These are phyloP conservation scores for Polyplosphaeria fusca DNA, from an alignment of 495 filamentous ascomycete species.

Conservation along the genomic window DNA sequence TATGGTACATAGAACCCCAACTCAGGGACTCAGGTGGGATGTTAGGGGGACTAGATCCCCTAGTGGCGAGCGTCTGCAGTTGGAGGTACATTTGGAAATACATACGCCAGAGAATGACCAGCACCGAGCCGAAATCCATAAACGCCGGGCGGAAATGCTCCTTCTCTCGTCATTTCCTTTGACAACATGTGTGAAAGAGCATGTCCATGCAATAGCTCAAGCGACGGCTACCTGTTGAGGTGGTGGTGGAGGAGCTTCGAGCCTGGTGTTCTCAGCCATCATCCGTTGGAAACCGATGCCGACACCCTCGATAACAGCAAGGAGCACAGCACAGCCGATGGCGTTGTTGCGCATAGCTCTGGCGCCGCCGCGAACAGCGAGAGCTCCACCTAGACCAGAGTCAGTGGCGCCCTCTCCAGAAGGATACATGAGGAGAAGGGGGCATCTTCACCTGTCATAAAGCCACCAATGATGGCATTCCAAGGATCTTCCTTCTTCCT, in stretches of 20 bases:
- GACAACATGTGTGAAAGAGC: too few relatives aligned
- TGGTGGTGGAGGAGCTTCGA: conserved; percentile 55
- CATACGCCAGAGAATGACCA: too few relatives aligned
- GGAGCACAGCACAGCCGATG: conserved; percentile 88
- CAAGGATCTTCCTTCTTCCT: conserved; percentile 95
- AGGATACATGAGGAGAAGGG: neutral
- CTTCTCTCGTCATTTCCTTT: too few relatives aligned
- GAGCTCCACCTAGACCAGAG: conserved; percentile 60
- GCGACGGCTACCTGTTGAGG: conserved; percentile 3
- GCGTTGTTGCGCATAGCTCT: conserved; percentile 90
- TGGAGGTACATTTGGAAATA: too few relatives aligned
- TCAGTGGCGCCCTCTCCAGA: neutral
- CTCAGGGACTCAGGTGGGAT: too few relatives aligned
- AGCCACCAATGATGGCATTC: conserved; percentile 93
- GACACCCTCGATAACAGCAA: conserved; percentile 95
- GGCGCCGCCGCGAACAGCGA: conserved; percentile 85
- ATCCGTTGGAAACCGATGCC: conserved; percentile 96
- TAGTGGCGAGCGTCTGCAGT: too few relatives aligned
- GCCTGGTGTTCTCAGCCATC: conserved; percentile 85
- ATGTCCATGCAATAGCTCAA: too few relatives aligned
- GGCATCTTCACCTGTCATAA: conserved; percentile 67
- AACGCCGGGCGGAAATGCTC: too few relatives aligned
- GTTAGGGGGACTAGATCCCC: too few relatives aligned
- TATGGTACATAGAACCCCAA: too few relatives aligned
- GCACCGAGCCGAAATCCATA: too few relatives aligned